Base-by-base conservation (phyloP, 148 eudicot genomes). In the Euryodendron excelsum region DNA sequence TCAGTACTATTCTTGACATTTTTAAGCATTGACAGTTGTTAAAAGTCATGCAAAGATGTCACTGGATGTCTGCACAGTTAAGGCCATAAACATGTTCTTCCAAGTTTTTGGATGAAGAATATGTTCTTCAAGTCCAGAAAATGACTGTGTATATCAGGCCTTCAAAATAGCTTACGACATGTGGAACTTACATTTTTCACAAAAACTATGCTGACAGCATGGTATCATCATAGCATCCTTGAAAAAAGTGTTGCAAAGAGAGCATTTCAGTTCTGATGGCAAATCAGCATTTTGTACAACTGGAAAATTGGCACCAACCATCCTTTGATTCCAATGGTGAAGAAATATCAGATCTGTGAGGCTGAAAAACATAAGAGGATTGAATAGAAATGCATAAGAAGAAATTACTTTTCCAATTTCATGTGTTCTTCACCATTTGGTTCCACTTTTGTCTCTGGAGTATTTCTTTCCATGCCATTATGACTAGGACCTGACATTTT, bases 211-310 rank as follows among this genome's bases (percentile, higher is more conserved):
- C 81, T 92, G 97, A 69, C 97, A 92, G 72, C 97, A 92, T 48
- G 97, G 97, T 80, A 92, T 92, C 94, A 92, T 89, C 81, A 92
- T 92, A 75, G 97, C 97, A n/a, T 92, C 94, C 84, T 89, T 87
- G 80, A 90, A 87, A 78, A 72, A 83, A 39, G 81, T 79, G 76
- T 80, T 76, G 82, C 97, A 92, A 6, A 90, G 83, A 30, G 90
- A 45, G 74, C 97, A 92, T 80, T 86, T 90, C 69, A 92, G 62
- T 84, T 92, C 97, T 37, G 82, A 64, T 61, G 92, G 92, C 69
- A 89, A 78, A 58, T 75, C 82, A 73, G 67, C 66, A 69, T 80
- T 82, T 70, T 82, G 84, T 78, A 68, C 44, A n/a, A 77, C 85
- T 31, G 69, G 69, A 36, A 56, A 69, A 70, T 83, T 76, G 74